Evolutionary conservation across 208 protist genomes (phyloP).

Genomic region (Crithidia brevicula): DNA sequence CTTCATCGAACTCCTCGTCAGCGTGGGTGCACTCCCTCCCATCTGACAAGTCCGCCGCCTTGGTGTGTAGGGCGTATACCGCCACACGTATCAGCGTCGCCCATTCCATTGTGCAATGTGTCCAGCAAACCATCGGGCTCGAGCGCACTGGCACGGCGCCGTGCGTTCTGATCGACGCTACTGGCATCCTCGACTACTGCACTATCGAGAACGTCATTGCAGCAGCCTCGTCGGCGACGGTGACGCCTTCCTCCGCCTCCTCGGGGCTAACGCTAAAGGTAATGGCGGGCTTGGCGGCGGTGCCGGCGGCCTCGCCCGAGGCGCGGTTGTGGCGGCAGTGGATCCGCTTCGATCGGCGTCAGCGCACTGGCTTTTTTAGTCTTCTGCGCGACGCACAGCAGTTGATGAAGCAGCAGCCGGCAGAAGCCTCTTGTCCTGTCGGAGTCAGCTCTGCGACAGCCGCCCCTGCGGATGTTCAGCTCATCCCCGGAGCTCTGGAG

Average conservation of each 20-base stretch:
- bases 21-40: too few species aligned
- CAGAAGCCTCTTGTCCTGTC: neutral
- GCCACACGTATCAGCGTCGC: conserved; percentile 48
- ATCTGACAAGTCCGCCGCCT: neutral
- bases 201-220: conserved; percentile 27
- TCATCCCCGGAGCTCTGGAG: conserved; percentile 44
- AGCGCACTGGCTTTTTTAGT: conserved; percentile 66
- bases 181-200: conserved; percentile 71
- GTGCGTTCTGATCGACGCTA: conserved; percentile 55
- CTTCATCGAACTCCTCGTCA: conserved; percentile 5
- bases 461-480: conserved; percentile 17
- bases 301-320: conserved; percentile 33
- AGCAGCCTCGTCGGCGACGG: neutral
- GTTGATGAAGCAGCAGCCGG: conserved; percentile 1
- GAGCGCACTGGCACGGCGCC: conserved; percentile 28
- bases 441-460: neutral
- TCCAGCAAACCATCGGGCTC: conserved; percentile 37
- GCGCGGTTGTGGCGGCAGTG: conserved; percentile 46
- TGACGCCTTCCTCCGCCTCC: too few species aligned
- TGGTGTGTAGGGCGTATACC: neutral
- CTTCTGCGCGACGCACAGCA: conserved; percentile 49
- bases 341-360: conserved; percentile 63
- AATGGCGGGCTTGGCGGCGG: conserved; percentile 43
- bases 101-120: conserved; percentile 47
- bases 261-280: conserved; percentile 46